These are phyloP conservation scores for Sordariomycetes sp. DNA, from an alignment of 2,329 filamentous ascomycete genomes.

Conservation along the genomic window DNA sequence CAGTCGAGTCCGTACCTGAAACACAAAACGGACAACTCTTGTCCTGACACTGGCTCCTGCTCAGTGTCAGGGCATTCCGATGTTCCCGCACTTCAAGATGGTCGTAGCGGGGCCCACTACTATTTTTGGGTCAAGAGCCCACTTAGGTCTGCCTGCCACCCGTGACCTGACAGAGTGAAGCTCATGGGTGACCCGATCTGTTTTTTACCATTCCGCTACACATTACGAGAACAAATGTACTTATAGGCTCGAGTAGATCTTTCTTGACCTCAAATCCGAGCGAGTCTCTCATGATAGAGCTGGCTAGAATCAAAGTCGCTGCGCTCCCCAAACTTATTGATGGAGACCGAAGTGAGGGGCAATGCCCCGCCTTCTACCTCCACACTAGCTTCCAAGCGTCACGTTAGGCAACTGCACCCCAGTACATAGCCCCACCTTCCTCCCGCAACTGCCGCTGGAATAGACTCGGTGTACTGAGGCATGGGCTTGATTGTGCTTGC, in stretches of 20 bases:
- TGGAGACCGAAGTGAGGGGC: not conserved
- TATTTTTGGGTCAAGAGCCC: too few relatives aligned
- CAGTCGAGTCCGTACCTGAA: too few relatives aligned
- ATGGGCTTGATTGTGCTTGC: not conserved
- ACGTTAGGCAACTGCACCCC: not conserved
- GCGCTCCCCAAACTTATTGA: not conserved
- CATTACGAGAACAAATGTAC: not conserved
- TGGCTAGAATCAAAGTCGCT: not conserved
- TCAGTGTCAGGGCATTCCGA: too few relatives aligned
- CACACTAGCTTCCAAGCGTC: not conserved
- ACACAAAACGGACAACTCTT: too few relatives aligned
- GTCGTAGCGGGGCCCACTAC: too few relatives aligned
- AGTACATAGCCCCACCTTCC: not conserved
- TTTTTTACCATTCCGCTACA: not conserved
- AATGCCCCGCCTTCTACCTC: not conserved
- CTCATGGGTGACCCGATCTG: not conserved
- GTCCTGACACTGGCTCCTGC: too few relatives aligned
- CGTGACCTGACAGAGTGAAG: not conserved
- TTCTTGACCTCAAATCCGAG: not conserved
- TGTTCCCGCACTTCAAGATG: too few relatives aligned
- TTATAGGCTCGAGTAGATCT: too few relatives aligned
- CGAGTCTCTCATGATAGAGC: too few relatives aligned
- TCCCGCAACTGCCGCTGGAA: not conserved
- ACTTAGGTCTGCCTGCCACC: too few relatives aligned
- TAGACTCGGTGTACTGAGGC: not conserved